phyloP scores from a whole-genome alignment of 345 rosid species.

The Ricinus communis region DNA sequence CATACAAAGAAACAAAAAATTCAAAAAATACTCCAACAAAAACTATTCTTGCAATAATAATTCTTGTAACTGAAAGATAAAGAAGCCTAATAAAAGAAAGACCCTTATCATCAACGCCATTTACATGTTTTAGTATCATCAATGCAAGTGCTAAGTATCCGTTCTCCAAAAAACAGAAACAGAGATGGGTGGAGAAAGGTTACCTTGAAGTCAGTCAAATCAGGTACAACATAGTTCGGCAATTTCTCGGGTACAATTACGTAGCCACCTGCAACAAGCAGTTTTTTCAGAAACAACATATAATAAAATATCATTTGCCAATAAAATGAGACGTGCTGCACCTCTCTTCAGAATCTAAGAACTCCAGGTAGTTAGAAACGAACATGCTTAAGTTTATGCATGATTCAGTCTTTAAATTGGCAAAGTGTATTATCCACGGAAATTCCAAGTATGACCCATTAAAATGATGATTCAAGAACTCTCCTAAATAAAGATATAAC shows the following conservation, averaged over 20 bases:
- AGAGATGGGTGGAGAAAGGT: neutral
- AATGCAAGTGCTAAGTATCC: too few relatives aligned
- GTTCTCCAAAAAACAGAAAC: too few relatives aligned
- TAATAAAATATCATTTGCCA: too few relatives aligned
- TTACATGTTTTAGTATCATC: too few relatives aligned
- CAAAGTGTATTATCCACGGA: neutral
- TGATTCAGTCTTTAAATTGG: neutral
- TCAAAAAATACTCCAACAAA: neutral
- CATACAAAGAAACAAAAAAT: neutral
- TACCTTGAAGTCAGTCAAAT: conserved; percentile 79
- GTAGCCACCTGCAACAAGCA: conserved; percentile 60
- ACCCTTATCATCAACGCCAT: too few relatives aligned
- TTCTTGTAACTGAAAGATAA: neutral
- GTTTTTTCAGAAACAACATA: too few relatives aligned
- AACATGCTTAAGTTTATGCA: neutral
- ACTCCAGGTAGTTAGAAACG: too few relatives aligned
- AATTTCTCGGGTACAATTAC: conserved; percentile 73
- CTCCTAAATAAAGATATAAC: neutral
- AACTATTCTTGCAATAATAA: neutral
- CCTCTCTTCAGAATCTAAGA: too few relatives aligned
- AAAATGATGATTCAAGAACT: neutral
- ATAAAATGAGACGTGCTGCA: too few relatives aligned
- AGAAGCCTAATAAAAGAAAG: too few relatives aligned
- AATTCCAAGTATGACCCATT: too few relatives aligned
- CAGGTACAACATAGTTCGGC: conserved; percentile 78